phyloP scores from a whole-genome alignment of 192 early-diverging fungal species.

The Pilobolus umbonatus region DNA sequence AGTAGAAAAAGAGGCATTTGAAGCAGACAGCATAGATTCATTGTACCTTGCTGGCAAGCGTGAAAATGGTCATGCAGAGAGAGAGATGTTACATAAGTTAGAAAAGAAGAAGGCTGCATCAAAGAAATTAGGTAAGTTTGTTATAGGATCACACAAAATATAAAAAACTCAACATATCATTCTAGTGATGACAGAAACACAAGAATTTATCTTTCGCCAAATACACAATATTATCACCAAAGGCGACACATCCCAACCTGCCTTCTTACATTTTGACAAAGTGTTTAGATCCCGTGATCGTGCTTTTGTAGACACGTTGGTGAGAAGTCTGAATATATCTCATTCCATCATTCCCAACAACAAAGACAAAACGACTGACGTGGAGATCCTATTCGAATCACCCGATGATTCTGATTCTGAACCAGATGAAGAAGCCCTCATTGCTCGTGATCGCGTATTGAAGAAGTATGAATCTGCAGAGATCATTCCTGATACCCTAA shows the following conservation, averaged over 20 bases:
- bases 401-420: slow-evolving; percentile 40
- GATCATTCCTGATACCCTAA: slow-evolving; percentile 40
- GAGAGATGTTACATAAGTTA: slow-evolving; percentile 17
- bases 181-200: slow-evolving; percentile 34
- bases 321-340: slow-evolving; percentile 41
- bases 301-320: slow-evolving; percentile 43
- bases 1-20: slow-evolving; percentile 46
- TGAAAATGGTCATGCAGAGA: slow-evolving; percentile 30
- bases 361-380: slow-evolving; percentile 29
- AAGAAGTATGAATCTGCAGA: slow-evolving; percentile 48
- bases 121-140: slow-evolving; percentile 13
- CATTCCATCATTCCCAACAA: slow-evolving; percentile 30
- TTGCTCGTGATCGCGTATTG: slow-evolving; percentile 51
- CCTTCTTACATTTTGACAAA: slow-evolving; percentile 41
- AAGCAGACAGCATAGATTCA: slow-evolving; percentile 40
- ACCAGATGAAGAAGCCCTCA: slow-evolving; percentile 39
- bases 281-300: slow-evolving; percentile 41
- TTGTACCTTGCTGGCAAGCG: slow-evolving; percentile 47
- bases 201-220: slow-evolving; percentile 44
- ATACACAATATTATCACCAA: slow-evolving; percentile 45
- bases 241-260: slow-evolving; percentile 15
- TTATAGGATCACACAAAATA: not conserved
- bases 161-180: not conserved
- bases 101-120: slow-evolving; percentile 19
- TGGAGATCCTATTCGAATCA: slow-evolving; percentile 45